Evolutionary conservation across 2,329 filamentous ascomycete genomes (phyloP).

Genomic region (Gyromitra esculenta): DNA sequence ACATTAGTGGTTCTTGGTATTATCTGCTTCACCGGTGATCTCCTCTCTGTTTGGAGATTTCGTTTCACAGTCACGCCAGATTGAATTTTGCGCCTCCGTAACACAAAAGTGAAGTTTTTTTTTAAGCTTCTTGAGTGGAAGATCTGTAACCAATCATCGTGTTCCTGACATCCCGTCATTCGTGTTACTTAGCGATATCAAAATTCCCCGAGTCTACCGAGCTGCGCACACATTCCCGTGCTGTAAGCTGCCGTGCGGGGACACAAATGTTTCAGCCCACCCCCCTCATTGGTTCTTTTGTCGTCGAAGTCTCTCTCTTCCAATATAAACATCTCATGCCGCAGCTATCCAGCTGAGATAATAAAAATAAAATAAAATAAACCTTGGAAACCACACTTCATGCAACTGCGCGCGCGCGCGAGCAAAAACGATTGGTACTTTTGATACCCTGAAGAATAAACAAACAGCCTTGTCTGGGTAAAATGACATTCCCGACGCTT

Average conservation of each 20-base stretch:
- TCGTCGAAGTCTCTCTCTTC: slow-evolving; percentile 33
- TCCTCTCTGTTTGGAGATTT: slow-evolving; percentile 34
- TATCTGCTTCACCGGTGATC: slow-evolving; percentile 17
- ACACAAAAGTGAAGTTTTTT: slow-evolving; percentile 40
- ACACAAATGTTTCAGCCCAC: slow-evolving; percentile 31
- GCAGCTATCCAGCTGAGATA: slow-evolving; percentile 9
- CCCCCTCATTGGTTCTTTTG: slow-evolving; percentile 4
- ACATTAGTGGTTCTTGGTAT: slow-evolving; percentile 13
- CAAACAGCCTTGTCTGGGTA: slow-evolving; percentile 43
- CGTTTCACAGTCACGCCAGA: slow-evolving; percentile 35
- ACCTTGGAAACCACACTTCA: slow-evolving; percentile 8
- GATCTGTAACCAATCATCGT: slow-evolving; percentile 43
- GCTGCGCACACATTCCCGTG: not conserved
- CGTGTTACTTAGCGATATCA: slow-evolving; percentile 37
- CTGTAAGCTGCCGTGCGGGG: slow-evolving; percentile 10
- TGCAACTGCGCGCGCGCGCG: slow-evolving; percentile 5
- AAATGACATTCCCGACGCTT: slow-evolving; percentile 40
- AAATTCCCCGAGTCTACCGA: slow-evolving; percentile 38
- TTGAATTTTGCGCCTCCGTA: slow-evolving; percentile 13
- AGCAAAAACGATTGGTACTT: slow-evolving; percentile 34
- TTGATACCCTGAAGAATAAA: slow-evolving; percentile 12
- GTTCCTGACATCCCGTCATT: slow-evolving; percentile 33
- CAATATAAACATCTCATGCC: slow-evolving; percentile 29
- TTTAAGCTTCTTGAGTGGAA: slow-evolving; percentile 45
- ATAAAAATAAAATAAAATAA: not conserved